phyloP scores from a whole-genome alignment of 352 stramenopile genomes.

The Phytopythium sindhum region DNA sequence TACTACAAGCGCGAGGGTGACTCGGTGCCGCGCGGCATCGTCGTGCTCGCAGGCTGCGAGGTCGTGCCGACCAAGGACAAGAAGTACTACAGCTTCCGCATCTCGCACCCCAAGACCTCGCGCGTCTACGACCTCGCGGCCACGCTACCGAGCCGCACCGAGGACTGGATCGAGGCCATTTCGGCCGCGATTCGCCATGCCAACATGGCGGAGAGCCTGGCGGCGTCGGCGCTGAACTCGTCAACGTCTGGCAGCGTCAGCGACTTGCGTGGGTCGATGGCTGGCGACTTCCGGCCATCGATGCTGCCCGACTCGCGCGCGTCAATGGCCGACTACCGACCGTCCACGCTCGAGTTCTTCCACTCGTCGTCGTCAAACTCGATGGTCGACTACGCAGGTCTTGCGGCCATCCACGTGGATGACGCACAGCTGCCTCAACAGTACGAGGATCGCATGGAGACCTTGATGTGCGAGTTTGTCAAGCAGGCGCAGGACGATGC shows the following conservation, averaged over 20 bases:
- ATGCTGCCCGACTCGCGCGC: conserved; percentile 16
- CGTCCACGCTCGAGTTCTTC: conserved; percentile 20
- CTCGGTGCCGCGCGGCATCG: conserved; percentile 47
- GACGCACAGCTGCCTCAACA: conserved; percentile 31
- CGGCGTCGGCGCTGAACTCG: not conserved
- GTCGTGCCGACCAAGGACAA: conserved; percentile 53
- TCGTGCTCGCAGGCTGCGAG: conserved; percentile 63
- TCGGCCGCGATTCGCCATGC: conserved; percentile 23
- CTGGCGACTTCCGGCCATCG: conserved; percentile 1
- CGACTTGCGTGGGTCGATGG: not conserved
- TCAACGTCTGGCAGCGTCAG: not conserved
- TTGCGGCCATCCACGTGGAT: conserved; percentile 30
- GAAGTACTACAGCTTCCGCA: conserved; percentile 74
- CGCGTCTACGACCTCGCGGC: conserved; percentile 65
- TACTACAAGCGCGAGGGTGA: conserved; percentile 77
- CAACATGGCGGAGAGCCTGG: conserved; percentile 7
- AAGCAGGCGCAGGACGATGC: conserved; percentile 42
- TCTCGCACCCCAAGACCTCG: conserved; percentile 66
- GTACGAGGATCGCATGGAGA: conserved; percentile 39
- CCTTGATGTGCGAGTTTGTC: conserved; percentile 60
- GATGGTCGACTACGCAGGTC: conserved; percentile 21
- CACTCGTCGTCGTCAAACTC: conserved; percentile 26
- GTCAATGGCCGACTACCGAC: conserved; percentile 12
- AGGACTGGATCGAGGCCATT: conserved; percentile 60
- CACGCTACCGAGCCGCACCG: conserved; percentile 43